These are phyloP conservation scores for Phytophthora melonis DNA, from an alignment of 352 stramenopile genomes.

Conservation along the genomic window DNA sequence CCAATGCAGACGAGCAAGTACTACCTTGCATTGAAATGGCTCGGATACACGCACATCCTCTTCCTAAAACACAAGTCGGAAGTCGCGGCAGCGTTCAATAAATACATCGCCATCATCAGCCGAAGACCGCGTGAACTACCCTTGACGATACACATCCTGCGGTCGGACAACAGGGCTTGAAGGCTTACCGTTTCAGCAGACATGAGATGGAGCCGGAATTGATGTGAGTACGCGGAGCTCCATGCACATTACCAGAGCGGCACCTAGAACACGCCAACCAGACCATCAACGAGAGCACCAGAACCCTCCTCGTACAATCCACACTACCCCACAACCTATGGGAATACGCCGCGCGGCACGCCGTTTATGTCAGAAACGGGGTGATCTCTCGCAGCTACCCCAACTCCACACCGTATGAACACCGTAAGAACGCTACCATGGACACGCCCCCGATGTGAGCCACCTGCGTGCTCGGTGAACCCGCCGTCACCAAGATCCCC, in stretches of 20 bases:
- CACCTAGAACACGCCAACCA: slow-evolving; percentile 4
- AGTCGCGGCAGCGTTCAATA: not conserved
- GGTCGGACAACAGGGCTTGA: no score
- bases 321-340: slow-evolving; percentile 7
- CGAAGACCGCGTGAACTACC: no score
- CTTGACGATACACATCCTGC: no score
- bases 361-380: slow-evolving; percentile 9
- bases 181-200: not conserved
- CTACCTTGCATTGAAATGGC: slow-evolving; percentile 12
- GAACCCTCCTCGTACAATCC: not conserved
- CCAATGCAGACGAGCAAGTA: slow-evolving; percentile 14
- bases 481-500: not conserved
- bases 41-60: slow-evolving; percentile 10
- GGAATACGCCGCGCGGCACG: slow-evolving; percentile 5
- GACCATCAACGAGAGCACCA: not conserved
- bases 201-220: not conserved
- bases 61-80: slow-evolving; percentile 6
- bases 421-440: no score
- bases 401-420: not conserved
- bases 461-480: slow-evolving; percentile 8
- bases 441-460: not conserved
- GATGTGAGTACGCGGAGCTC: slow-evolving; percentile 8
- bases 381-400: not conserved
- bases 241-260: slow-evolving; percentile 19
- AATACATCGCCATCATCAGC: not conserved